A percentile compares a stretch with the other conserved stretches of the same genome.
phyloP scores from a whole-genome alignment of 2,329 filamentous ascomycete species.

The Aureobasidium sp. region DNA sequence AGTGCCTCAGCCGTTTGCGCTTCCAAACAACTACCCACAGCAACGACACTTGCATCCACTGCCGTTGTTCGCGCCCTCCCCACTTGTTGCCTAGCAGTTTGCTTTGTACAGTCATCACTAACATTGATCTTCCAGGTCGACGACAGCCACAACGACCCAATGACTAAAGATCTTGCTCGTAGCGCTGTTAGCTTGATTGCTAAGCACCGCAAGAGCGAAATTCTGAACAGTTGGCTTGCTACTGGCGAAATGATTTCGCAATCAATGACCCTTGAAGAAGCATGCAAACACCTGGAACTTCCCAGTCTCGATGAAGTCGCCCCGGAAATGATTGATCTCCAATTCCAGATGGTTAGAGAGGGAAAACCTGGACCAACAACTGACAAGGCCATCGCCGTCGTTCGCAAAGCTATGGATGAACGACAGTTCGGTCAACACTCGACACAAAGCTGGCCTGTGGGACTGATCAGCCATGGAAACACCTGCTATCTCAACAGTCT shows the following conservation, averaged over 20 bases:
- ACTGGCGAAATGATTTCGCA: conserved; percentile 41
- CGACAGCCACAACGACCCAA: conserved; percentile 45
- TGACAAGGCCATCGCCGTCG: conserved; percentile 25
- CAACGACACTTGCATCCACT: background rate
- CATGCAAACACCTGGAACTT: conserved; percentile 38
- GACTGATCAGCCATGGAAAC: conserved; percentile 88
- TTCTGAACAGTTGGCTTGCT: conserved; percentile 43
- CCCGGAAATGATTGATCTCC: conserved; percentile 17
- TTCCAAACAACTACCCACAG: background rate
- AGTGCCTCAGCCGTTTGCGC: background rate
- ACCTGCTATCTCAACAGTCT: conserved; percentile 98
- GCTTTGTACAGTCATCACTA: background rate
- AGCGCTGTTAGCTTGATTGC: conserved; percentile 53
- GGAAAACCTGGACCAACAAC: conserved; percentile 21
- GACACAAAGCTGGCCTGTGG: conserved; percentile 57
- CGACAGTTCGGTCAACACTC: conserved; percentile 13
- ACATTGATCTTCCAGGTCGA: conserved; percentile 30
- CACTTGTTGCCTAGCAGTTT: no score
- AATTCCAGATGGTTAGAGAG: conserved; percentile 18
- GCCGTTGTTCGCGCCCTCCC: background rate
- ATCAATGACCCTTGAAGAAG: conserved; percentile 48
- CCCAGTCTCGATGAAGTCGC: conserved; percentile 5
- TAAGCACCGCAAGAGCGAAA: conserved; percentile 46
- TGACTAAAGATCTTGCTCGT: conserved; percentile 40
- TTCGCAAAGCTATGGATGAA: conserved; percentile 21